Percentiles rank a stretch among this genome's conserved stretches.
phyloP scores from a whole-genome alignment of 2,329 filamentous ascomycete species.

The Clarireedia hainanense region DNA sequence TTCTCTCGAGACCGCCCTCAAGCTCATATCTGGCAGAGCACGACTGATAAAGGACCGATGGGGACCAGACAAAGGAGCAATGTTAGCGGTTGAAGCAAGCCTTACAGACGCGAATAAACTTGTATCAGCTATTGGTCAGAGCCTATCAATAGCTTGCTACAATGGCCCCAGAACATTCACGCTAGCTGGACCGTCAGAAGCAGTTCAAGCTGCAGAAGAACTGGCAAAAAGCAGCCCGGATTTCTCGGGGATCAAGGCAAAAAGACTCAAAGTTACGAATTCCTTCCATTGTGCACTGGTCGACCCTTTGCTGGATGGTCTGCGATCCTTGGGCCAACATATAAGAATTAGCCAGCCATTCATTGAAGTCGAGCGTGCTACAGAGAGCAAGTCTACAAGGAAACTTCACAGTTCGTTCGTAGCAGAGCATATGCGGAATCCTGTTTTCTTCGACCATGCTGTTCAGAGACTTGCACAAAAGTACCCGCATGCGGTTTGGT shows the following conservation, averaged over 20 bases:
- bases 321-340: constrained; percentile 16
- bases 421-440: constrained; percentile 21
- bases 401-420: not conserved
- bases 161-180: constrained; percentile 28
- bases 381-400: not conserved
- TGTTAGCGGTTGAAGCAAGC: not conserved
- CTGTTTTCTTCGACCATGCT: constrained; percentile 29
- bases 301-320: constrained; percentile 18
- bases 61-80: not conserved
- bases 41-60: constrained; percentile 21
- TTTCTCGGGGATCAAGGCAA: constrained; percentile 3
- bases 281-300: constrained; percentile 27
- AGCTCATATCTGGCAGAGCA: constrained; percentile 29
- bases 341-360: constrained; percentile 19
- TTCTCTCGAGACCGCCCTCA: not conserved
- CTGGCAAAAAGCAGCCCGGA: not conserved
- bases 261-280: constrained; percentile 25
- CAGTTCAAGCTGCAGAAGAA: constrained; percentile 22
- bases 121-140: not conserved
- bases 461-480: constrained; percentile 21
- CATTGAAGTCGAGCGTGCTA: constrained; percentile 6
- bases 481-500: constrained; percentile 22
- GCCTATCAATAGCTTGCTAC: constrained; percentile 27
- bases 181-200: constrained; percentile 24
- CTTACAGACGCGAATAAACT: not conserved